Conservation (phyloP, 2,329 filamentous ascomycete species). For the Cordyceps cicadae region DNA sequence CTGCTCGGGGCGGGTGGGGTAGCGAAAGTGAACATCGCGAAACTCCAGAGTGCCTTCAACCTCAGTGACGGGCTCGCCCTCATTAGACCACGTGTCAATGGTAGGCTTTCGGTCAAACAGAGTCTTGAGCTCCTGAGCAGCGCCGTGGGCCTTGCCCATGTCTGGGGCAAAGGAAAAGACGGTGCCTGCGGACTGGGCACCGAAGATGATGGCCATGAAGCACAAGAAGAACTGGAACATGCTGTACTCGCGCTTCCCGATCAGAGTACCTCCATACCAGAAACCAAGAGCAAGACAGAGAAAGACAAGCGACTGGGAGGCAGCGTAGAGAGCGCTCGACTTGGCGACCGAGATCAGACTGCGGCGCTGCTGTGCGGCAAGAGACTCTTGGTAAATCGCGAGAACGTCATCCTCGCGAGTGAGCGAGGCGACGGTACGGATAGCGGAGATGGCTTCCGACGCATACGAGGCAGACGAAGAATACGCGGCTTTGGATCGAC, state of each 20-base stretch:
- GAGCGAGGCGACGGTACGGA: slow-evolving; percentile 85
- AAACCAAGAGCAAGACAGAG: slow-evolving; percentile 80
- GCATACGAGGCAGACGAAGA: slow-evolving; percentile 76
- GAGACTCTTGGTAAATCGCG: slow-evolving; percentile 56
- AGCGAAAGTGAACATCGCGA: slow-evolving; percentile 86
- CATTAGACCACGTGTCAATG: slow-evolving; percentile 73
- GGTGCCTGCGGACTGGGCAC: slow-evolving; percentile 81
- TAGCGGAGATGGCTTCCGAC: slow-evolving; percentile 87
- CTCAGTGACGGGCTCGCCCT: slow-evolving; percentile 53
- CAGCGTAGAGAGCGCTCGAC: slow-evolving; percentile 72
- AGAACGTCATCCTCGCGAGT: slow-evolving; percentile 81
- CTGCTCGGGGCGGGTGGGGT: slow-evolving; percentile 83
- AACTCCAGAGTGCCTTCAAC: slow-evolving; percentile 81
- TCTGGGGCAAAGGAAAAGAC: slow-evolving; percentile 87
- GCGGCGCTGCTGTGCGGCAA: slow-evolving; percentile 56
- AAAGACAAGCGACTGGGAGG: slow-evolving; percentile 77
- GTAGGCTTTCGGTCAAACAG: slow-evolving; percentile 74
- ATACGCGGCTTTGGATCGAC: slow-evolving; percentile 71
- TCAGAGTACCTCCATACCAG: slow-evolving; percentile 80
- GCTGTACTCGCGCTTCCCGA: slow-evolving; percentile 61
- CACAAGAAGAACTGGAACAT: slow-evolving; percentile 89
- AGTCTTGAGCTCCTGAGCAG: slow-evolving; percentile 69
- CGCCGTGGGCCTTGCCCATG: slow-evolving; percentile 86
- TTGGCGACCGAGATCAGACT: slow-evolving; percentile 67
- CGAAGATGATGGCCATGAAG: slow-evolving; percentile 82